These are phyloP conservation scores for Chaetomium sp. DNA, from an alignment of 2,329 filamentous ascomycete genomes.

Conservation along the genomic window DNA sequence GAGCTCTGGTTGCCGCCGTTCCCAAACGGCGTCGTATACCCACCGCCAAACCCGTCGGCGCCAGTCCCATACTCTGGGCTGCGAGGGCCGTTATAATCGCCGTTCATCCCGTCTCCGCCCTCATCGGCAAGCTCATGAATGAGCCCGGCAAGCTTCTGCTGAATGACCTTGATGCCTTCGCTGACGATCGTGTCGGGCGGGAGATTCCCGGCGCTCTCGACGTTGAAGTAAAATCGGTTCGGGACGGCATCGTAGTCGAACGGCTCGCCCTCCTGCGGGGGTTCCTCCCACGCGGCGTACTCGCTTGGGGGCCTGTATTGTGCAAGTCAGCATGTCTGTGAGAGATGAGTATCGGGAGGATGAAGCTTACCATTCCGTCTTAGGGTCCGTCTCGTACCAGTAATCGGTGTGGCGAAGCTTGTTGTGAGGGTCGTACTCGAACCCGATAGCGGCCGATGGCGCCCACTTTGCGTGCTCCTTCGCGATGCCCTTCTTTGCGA, in stretches of 20 bases:
- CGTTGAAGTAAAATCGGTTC: constrained; percentile 85
- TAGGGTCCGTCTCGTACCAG: constrained; percentile 88
- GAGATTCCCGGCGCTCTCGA: constrained; percentile 85
- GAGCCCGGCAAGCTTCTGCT: constrained; percentile 84
- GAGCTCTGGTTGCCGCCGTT: constrained; percentile 57
- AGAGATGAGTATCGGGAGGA: too few species aligned
- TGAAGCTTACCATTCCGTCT: constrained; percentile 74
- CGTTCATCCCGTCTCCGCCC: constrained; percentile 43
- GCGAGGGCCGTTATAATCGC: constrained; percentile 64
- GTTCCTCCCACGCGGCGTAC: constrained; percentile 78
- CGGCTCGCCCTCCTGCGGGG: constrained; percentile 75
- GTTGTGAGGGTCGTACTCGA: constrained; percentile 98
- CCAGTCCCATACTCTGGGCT: constrained; percentile 68
- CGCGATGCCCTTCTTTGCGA: constrained; percentile 97
- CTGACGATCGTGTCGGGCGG: constrained; percentile 89
- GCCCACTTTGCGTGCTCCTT: constrained; percentile 99
- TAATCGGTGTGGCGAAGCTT: constrained; percentile 89
- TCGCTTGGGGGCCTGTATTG: constrained; percentile 72
- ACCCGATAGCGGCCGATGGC: constrained; percentile 86
- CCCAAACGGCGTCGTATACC: constrained; percentile 70
- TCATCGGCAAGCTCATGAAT: constrained; percentile 55
- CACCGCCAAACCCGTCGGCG: constrained; percentile 59
- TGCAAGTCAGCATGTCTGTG: constrained; percentile 33
- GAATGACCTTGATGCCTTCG: constrained; percentile 83
- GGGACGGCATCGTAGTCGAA: constrained; percentile 92